Conservation (phyloP, 225 moss, liverwort and hornwort genomes). For the Asterella californica region DNA sequence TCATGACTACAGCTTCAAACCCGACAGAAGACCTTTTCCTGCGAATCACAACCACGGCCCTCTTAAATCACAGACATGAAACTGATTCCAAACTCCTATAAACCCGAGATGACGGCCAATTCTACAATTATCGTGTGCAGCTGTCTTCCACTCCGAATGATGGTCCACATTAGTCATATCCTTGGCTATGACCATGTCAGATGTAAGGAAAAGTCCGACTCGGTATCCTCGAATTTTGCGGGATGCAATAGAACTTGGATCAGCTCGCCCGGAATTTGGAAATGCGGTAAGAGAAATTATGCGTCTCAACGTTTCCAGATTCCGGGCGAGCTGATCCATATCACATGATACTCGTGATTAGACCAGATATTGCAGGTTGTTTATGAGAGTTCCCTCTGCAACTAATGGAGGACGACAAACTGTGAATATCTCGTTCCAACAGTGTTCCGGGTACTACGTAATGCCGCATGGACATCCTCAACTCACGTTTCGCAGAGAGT, state of each 20-base stretch:
- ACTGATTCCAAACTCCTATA: neutral
- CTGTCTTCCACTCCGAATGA: neutral
- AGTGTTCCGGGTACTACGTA: neutral
- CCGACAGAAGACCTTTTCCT: neutral
- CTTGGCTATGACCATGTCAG: neutral
- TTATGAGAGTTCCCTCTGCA: neutral
- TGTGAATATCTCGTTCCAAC: neutral
- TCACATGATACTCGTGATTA: neutral
- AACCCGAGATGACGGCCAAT: neutral
- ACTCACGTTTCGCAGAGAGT: neutral
- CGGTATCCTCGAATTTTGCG: neutral
- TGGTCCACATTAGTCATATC: neutral
- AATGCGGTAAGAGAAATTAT: neutral
- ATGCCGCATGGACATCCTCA: neutral
- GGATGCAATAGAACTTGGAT: neutral
- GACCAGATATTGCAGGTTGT: neutral
- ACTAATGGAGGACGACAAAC: neutral
- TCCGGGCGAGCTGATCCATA: too few species aligned
- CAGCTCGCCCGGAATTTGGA: neutral
- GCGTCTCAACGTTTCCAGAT: neutral
- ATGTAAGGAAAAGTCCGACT: neutral
- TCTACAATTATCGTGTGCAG: neutral
- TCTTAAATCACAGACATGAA: neutral
- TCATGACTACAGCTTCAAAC: neutral
- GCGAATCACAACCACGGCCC: neutral